phyloP scores from a whole-genome alignment of 768 basidiomycete genomes.

The button mushroom (Agaricus bisporus) region DNA sequence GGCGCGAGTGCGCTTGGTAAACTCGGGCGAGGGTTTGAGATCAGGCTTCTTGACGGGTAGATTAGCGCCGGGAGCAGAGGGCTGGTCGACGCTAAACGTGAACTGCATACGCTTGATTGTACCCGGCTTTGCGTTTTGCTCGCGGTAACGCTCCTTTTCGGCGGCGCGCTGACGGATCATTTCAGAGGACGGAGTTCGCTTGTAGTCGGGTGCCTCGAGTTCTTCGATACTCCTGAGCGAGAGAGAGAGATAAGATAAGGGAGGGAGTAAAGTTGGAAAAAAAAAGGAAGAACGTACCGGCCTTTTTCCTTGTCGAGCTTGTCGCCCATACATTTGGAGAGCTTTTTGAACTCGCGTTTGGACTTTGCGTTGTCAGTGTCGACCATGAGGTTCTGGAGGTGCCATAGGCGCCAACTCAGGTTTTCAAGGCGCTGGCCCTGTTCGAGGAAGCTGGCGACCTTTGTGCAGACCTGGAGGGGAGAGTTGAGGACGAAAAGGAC shows the following conservation, averaged over 20 bases:
- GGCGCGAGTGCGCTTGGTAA: slow-evolving; percentile 42
- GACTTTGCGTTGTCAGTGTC: slow-evolving; percentile 86
- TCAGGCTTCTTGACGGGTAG: slow-evolving; percentile 57
- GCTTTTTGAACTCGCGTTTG: slow-evolving; percentile 86
- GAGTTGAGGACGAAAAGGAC: slow-evolving; percentile 4
- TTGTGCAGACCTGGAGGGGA: slow-evolving; percentile 67
- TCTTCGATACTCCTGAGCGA: slow-evolving; percentile 70
- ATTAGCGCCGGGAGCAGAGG: slow-evolving; percentile 37
- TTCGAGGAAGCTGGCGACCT: slow-evolving; percentile 87
- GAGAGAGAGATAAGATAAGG: slow-evolving; percentile 10
- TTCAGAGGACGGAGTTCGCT: slow-evolving; percentile 71
- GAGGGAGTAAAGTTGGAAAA: too few species aligned
- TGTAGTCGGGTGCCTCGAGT: slow-evolving; percentile 79
- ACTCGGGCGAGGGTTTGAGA: slow-evolving; percentile 58
- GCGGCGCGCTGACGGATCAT: slow-evolving; percentile 75
- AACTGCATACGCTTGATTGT: slow-evolving; percentile 88
- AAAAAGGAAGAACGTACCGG: slow-evolving; percentile 54
- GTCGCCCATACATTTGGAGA: slow-evolving; percentile 85
- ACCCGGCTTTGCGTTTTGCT: slow-evolving; percentile 60
- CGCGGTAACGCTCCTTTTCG: slow-evolving; percentile 77
- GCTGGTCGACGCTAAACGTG: slow-evolving; percentile 80
- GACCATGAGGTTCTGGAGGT: slow-evolving; percentile 87
- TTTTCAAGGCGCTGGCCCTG: slow-evolving; percentile 90
- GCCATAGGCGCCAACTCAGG: slow-evolving; percentile 89
- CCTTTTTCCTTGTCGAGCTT: slow-evolving; percentile 92